phyloP scores from a whole-genome alignment of 768 basidiomycete genomes.

The Dacryopinax primogenitus region DNA sequence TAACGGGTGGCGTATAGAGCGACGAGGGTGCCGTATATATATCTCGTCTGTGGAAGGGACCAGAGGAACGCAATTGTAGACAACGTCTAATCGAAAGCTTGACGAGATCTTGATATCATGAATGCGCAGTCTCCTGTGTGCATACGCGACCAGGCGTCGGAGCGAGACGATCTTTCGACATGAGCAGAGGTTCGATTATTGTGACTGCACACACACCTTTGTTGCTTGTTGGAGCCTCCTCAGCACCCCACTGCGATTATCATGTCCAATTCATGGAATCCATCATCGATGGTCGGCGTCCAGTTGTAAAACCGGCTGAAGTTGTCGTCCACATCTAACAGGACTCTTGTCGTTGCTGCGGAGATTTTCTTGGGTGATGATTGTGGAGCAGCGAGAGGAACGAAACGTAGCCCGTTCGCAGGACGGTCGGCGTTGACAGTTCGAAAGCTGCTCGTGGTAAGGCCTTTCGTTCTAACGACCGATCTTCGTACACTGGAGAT shows the following conservation, averaged over 20 bases:
- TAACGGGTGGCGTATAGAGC: constrained; percentile 51
- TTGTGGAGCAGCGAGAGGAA: constrained; percentile 45
- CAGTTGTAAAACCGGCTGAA: constrained; percentile 42
- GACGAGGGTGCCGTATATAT: too few relatives aligned
- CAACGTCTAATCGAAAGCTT: constrained; percentile 20
- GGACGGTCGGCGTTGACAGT: constrained; percentile 25
- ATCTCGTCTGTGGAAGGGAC: constrained; percentile 51
- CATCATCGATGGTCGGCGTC: constrained; percentile 32
- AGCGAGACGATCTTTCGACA: constrained; percentile 50
- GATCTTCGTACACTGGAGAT: too few relatives aligned
- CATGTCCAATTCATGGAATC: constrained; percentile 37
- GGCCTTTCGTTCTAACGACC: too few relatives aligned
- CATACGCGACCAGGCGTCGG: constrained; percentile 43
- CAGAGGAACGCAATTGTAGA: constrained; percentile 38
- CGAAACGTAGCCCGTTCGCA: constrained; percentile 45
- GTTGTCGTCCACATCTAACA: constrained; percentile 42
- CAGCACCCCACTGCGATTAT: constrained; percentile 32
- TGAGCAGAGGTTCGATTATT: too few relatives aligned
- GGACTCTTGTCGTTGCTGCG: constrained; percentile 37
- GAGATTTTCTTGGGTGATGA: constrained; percentile 40
- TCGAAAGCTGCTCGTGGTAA: not conserved
- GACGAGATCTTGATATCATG: constrained; percentile 33
- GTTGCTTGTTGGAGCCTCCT: constrained; percentile 40
- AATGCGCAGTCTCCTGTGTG: constrained; percentile 48
- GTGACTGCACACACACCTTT: constrained; percentile 8